Evolutionary conservation across 192 early-diverging fungal species (phyloP), one percentile per base, ranked within the genome.

Genomic region (Radiomyces spectabilis): DNA sequence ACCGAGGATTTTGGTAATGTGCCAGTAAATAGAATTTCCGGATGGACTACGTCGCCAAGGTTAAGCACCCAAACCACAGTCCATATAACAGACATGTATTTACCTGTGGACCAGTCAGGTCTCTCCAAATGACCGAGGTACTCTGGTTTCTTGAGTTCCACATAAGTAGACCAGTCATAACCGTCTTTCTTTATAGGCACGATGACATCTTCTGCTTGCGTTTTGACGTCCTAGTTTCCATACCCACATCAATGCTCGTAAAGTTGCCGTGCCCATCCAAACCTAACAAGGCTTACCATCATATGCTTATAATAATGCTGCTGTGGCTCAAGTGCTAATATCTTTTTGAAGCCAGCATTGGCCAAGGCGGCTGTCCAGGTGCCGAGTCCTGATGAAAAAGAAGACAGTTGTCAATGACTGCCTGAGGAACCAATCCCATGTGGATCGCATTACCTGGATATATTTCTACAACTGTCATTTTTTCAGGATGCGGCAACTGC

Each of bases 131-230:
- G 3, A 21, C 61, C 42, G 43, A 70, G 24, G 44, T 64, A 61
- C 22, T 55, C 22, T 10, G 33, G 26, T 33, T 55, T 44, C 29
- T 60, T 70, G 2, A 70, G 19, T 12, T 49, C 43, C 7, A 34
- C 40, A 42, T 65, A 70, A 0, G 61, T 60, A 18, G 59, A 45
- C 68, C 68, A 70, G 19, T 63, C 43, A 33, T 70, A 70, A 6
- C 61, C 61, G 43, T 70, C 68, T 6, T 54, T 37, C 13, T 53
- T 50, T 15, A 70, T 18, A 0, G 43, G 21, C 7, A 49, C 47
- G 16, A 53, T 25, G 3, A 31, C 32, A 22, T 41, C 46, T 2
- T 34, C 30, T 5, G 45, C 31, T 27, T 34, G 34, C 5, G 4
- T 27, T 31, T 13, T 41, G 2, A 45, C 31, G 1, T 49, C 32